A percentile compares a stretch with the other conserved stretches of the same genome.
phyloP scores from a whole-genome alignment of 441 rosid genomes.

The Melastoma candidum region DNA sequence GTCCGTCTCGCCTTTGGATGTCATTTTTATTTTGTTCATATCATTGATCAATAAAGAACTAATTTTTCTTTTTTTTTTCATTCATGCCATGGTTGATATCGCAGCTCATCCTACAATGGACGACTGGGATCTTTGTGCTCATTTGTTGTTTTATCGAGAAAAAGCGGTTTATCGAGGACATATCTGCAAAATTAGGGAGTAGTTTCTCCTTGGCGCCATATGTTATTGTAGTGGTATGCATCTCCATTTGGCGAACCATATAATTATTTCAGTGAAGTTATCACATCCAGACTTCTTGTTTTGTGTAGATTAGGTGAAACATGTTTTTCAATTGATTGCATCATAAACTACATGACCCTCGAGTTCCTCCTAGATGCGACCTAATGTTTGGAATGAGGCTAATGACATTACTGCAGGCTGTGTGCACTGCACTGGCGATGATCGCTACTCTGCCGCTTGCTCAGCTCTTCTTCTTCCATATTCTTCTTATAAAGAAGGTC shows the following conservation, averaged over 20 bases:
- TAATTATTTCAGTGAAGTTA: no score
- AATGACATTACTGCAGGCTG: constrained; percentile 33
- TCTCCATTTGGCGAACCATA: not conserved
- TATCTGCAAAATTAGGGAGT: constrained; percentile 85
- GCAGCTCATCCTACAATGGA: constrained; percentile 98
- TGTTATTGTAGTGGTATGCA: constrained; percentile 84
- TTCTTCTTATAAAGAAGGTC: constrained; percentile 88
- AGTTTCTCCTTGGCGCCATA: constrained; percentile 87
- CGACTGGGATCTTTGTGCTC: constrained; percentile 81
- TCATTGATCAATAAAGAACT: constrained; percentile 40
- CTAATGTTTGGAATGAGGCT: no score
- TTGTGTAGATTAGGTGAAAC: no score
- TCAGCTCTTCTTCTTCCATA: constrained; percentile 94
- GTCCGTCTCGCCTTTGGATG: no score
- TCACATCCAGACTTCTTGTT: no score
- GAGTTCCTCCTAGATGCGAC: no score
- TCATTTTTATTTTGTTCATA: constrained; percentile 9
- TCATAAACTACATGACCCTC: no score
- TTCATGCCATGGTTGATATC: constrained; percentile 35
- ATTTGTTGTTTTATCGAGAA: constrained; percentile 71
- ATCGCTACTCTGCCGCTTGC: constrained; percentile 87
- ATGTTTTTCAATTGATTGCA: no score
- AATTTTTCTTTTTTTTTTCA: constrained; percentile 16
- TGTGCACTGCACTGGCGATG: constrained; percentile 90
- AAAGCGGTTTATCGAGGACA: constrained; percentile 51